A percentile compares a stretch with the other conserved stretches of the same genome.
These are phyloP conservation scores for Thymus quinquecostatus DNA, from an alignment of 257 asterid species.

Conservation along the genomic window DNA sequence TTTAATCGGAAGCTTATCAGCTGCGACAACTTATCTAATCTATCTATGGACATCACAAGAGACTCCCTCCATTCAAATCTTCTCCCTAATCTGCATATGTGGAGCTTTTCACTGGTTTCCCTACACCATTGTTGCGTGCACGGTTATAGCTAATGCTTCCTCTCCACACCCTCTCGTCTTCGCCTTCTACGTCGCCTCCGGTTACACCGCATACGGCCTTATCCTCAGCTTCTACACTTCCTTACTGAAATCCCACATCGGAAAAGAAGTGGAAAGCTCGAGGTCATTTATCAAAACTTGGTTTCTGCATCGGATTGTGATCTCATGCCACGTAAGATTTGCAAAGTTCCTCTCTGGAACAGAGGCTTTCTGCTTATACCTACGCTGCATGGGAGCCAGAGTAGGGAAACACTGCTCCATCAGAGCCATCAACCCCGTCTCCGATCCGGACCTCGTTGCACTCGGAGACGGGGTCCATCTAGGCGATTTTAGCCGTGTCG, in stretches of 20 bases:
- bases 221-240: slow-evolving; percentile 49
- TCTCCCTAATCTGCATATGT: slow-evolving; percentile 44
- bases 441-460: slow-evolving; percentile 52
- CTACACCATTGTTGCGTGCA: slow-evolving; percentile 51
- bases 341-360: slow-evolving; percentile 66
- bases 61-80: slow-evolving; percentile 43
- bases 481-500: slow-evolving; percentile 63
- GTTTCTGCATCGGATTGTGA: slow-evolving; percentile 48
- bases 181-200: slow-evolving; percentile 47
- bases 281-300: slow-evolving; percentile 36
- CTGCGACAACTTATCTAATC: slow-evolving; percentile 51
- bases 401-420: slow-evolving; percentile 67
- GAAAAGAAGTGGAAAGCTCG: slow-evolving; percentile 24
- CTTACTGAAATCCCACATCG: slow-evolving; percentile 34
- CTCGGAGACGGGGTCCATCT: slow-evolving; percentile 65
- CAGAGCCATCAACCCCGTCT: slow-evolving; percentile 65
- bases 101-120: slow-evolving; percentile 75
- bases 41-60: slow-evolving; percentile 45
- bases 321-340: slow-evolving; percentile 52
- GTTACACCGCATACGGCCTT: slow-evolving; percentile 53
- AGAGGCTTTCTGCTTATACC: slow-evolving; percentile 57
- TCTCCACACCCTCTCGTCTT: slow-evolving; percentile 44
- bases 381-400: slow-evolving; percentile 60
- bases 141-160: slow-evolving; percentile 32
- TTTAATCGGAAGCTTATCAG: slow-evolving; percentile 58